phyloP scores from a whole-genome alignment of 1,284 basidiomycete genomes.

The Sporisorium reilianum region DNA sequence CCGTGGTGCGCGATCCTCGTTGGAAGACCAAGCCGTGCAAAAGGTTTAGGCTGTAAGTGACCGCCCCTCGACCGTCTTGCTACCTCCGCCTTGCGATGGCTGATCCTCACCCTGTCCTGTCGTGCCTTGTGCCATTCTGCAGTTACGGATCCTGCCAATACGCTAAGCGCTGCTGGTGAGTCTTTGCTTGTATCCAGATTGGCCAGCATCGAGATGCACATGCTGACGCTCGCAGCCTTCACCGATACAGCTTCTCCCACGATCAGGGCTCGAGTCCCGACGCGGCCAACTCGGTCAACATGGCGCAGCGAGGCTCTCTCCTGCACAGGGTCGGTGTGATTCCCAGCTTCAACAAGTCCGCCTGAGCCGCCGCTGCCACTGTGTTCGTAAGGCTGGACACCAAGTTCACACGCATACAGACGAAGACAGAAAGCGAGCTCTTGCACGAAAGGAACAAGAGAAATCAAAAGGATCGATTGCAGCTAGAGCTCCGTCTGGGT shows the following conservation, averaged over 20 bases:
- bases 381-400: background rate
- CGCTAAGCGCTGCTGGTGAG: constrained; percentile 75
- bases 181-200: background rate
- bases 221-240: background rate
- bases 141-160: constrained; percentile 89
- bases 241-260: constrained; percentile 33
- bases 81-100: background rate
- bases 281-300: background rate
- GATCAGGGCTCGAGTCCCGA: constrained; percentile 12
- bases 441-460: constrained; percentile 5
- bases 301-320: constrained; percentile 21
- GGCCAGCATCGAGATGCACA: background rate
- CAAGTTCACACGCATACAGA: background rate
- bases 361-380: background rate
- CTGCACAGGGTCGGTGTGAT: constrained; percentile 37
- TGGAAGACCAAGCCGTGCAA: constrained; percentile 93
- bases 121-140: constrained; percentile 56
- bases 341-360: background rate
- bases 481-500: constrained; percentile 39
- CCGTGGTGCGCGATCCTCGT: constrained; percentile 85
- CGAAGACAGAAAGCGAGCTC: background rate
- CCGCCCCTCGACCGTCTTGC: background rate
- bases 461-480: constrained; percentile 5
- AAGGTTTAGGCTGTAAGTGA: constrained; percentile 76
- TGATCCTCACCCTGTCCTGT: background rate